Base-by-base conservation (phyloP, 1,284 basidiomycete genomes). In the Fomes fomentarius region DNA sequence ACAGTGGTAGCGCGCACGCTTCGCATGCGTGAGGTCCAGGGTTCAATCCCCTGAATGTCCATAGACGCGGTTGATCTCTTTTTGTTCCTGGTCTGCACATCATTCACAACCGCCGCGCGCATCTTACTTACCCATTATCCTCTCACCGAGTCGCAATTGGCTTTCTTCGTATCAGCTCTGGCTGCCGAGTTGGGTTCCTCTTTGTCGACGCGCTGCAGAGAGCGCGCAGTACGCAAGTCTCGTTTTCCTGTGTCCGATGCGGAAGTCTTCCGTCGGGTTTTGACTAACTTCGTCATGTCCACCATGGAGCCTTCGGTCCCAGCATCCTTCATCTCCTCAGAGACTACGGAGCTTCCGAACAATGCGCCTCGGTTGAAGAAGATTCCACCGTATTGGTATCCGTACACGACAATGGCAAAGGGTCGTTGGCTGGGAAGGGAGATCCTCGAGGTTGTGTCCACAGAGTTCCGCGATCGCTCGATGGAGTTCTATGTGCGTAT, bases 341-440 rank as follows among this genome's bases (percentile, higher is more conserved):
- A 25, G 12, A 30, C 37, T 35, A 22, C n/a, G 37, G 9, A 21
- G 15, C 37, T 22, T 3, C 45, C 6, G 22, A 3, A 26, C 25
- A 41, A 41, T 11, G 37, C 41, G 4, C 51, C 57, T 3, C 85
- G 87, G 4, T 72, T 92, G 51, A 87, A 85, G 68, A 88, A 89
- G 68, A 81, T 89, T 44, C 71, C 84, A 19, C 84, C 89, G 0
- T 92, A 92, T 66, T 92, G 89, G 89, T 87, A 89, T 65, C 85
- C 89, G 2, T 91, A 94, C 71, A 89, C 86, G 19, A 97, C 94
- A 0, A 96, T 91, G 82, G 93, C 94, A 22, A 98, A 98, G 73
- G 83, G 88, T 57, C 81, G 96, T 26, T 98, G 92, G 92, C 79
- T 93, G 44, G 87, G 90, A 17, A 78, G 94, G 25, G 91, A 94